These are phyloP conservation scores for Besnoitia besnoiti DNA, from an alignment of 169 alveolate species.

Conservation along the genomic window DNA sequence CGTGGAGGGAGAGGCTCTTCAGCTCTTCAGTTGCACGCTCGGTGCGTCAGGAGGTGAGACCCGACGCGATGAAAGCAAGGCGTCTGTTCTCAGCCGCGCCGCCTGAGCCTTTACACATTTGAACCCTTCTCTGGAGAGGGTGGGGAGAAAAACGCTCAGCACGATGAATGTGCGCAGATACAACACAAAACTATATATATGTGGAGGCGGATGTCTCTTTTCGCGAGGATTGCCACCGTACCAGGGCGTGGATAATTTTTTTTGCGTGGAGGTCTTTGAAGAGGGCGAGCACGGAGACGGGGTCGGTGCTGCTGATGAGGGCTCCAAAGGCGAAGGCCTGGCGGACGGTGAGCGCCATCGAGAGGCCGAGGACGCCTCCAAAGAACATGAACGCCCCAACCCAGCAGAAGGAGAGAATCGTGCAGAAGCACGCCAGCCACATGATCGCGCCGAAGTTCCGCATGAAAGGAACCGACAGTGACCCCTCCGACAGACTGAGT, in stretches of 20 bases:
- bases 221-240: too few species aligned
- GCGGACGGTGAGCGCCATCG: slow-evolving; percentile 59
- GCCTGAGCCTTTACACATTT: too few species aligned
- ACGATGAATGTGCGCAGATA: too few species aligned
- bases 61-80: too few species aligned
- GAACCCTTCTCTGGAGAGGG: too few species aligned
- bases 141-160: too few species aligned
- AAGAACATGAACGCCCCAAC: slow-evolving; percentile 35
- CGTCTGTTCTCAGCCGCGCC: too few species aligned
- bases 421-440: slow-evolving; percentile 68
- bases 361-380: slow-evolving; percentile 31
- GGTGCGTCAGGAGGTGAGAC: too few species aligned
- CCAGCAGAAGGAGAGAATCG: slow-evolving; percentile 49
- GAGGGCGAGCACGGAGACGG: slow-evolving; percentile 69
- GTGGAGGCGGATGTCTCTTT: too few species aligned
- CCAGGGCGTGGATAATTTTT: slow-evolving; percentile 52
- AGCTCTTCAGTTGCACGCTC: too few species aligned
- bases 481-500: slow-evolving; percentile 37
- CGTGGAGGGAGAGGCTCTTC: too few species aligned
- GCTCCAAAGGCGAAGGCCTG: slow-evolving; percentile 71
- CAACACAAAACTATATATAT: too few species aligned
- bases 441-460: slow-evolving; percentile 69
- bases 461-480: slow-evolving; percentile 46
- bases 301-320: slow-evolving; percentile 69
- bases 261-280: slow-evolving; percentile 64